These are phyloP conservation scores for Ceratocystis variospora DNA, from an alignment of 2,329 filamentous ascomycete species.

Conservation along the genomic window DNA sequence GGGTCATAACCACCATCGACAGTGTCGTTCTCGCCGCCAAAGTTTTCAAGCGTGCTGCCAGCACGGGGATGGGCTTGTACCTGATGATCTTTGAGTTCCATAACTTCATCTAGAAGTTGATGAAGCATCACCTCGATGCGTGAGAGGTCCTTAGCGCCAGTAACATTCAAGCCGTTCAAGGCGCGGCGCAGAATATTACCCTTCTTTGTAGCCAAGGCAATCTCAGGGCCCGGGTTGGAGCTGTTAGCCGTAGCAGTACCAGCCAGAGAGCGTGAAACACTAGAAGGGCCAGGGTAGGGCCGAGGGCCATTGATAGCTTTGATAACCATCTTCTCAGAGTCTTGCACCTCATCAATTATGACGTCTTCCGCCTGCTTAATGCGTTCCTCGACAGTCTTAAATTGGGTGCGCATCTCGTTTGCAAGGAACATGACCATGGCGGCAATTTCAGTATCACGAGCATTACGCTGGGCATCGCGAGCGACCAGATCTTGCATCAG, in stretches of 20 bases:
- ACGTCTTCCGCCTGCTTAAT: constrained; percentile 81
- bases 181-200: constrained; percentile 89
- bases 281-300: constrained; percentile 54
- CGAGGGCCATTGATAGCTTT: constrained; percentile 74
- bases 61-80: constrained; percentile 35
- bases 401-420: constrained; percentile 91
- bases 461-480: constrained; percentile 88
- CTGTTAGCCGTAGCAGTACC: constrained; percentile 24
- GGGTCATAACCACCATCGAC: constrained; percentile 57
- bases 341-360: constrained; percentile 75
- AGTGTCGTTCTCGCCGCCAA: constrained; percentile 60
- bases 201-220: constrained; percentile 55
- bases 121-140: constrained; percentile 87
- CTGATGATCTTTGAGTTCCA: constrained; percentile 55
- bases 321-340: constrained; percentile 73
- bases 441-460: constrained; percentile 88
- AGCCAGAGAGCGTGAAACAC: constrained; percentile 41
- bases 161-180: constrained; percentile 77
- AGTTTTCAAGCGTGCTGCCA: constrained; percentile 52
- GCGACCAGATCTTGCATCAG: constrained; percentile 98
- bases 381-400: constrained; percentile 87
- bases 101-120: constrained; percentile 82
- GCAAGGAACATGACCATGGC: constrained; percentile 87
- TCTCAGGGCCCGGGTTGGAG: constrained; percentile 33
- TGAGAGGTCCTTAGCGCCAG: constrained; percentile 73